Evolutionary conservation across 345 rosid genomes (phyloP).

Genomic region (Dipteronia sinensis): DNA sequence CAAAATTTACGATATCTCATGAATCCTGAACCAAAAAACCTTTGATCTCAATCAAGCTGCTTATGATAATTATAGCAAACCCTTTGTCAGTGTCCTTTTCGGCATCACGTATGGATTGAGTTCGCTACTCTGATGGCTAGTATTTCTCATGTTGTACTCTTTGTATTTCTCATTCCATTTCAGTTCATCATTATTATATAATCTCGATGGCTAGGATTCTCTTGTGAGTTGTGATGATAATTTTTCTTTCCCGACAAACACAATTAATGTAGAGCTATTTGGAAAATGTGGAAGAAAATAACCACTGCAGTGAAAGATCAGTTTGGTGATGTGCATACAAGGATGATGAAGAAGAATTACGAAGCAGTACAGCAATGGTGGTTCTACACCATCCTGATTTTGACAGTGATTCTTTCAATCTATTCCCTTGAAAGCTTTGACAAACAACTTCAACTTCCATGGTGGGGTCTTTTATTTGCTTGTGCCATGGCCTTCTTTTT

Average conservation of each 20-base stretch:
- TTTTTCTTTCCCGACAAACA: neutral
- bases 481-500: slow-evolving; percentile 41
- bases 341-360: slow-evolving; percentile 69
- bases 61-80: slow-evolving; percentile 62
- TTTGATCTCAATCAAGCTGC: slow-evolving; percentile 44
- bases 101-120: slow-evolving; percentile 63
- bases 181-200: too few species aligned
- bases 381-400: slow-evolving; percentile 35
- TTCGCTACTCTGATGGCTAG: slow-evolving; percentile 54
- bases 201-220: too few species aligned
- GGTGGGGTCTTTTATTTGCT: slow-evolving; percentile 53
- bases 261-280: slow-evolving; percentile 31
- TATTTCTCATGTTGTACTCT: slow-evolving; percentile 60
- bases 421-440: slow-evolving; percentile 52
- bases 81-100: slow-evolving; percentile 61
- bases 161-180: slow-evolving; percentile 18
- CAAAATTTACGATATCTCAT: slow-evolving; percentile 44
- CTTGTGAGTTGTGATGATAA: too few species aligned
- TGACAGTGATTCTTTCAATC: slow-evolving; percentile 35
- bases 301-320: slow-evolving; percentile 32
- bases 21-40: slow-evolving; percentile 45
- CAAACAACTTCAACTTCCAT: slow-evolving; percentile 51
- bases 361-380: slow-evolving; percentile 55
- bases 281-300: slow-evolving; percentile 39
- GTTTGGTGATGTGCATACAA: slow-evolving; percentile 59